These are phyloP conservation scores for Euphorbia pulcherrima DNA, from an alignment of 345 rosid species.

Conservation along the genomic window DNA sequence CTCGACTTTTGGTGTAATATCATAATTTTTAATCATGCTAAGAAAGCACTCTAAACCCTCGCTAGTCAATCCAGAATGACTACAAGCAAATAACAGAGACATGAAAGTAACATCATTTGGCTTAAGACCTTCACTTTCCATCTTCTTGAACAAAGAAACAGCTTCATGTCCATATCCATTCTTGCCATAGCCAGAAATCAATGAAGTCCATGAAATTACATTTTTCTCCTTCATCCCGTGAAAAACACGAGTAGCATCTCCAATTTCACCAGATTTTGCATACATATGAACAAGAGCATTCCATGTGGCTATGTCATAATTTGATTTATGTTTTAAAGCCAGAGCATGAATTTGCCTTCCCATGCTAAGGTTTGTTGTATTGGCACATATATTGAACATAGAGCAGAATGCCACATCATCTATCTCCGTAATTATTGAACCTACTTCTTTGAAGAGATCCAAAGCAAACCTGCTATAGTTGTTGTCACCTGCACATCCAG, in stretches of 20 bases:
- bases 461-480: slow-evolving; percentile 33
- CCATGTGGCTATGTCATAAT: slow-evolving; percentile 31
- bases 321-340: slow-evolving; percentile 42
- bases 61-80: slow-evolving; percentile 25
- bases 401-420: slow-evolving; percentile 54
- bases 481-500: slow-evolving; percentile 43
- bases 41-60: slow-evolving; percentile 25
- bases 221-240: slow-evolving; percentile 24
- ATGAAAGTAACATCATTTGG: slow-evolving; percentile 31
- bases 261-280: slow-evolving; percentile 33
- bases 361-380: slow-evolving; percentile 35
- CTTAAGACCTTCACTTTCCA: slow-evolving; percentile 25
- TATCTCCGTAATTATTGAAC: slow-evolving; percentile 25
- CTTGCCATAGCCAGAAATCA: slow-evolving; percentile 27
- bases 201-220: slow-evolving; percentile 31
- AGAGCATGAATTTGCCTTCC: slow-evolving; percentile 71
- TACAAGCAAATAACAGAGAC: slow-evolving; percentile 29
- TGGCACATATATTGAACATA: slow-evolving; percentile 60
- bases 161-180: slow-evolving; percentile 29
- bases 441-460: slow-evolving; percentile 51
- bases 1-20: slow-evolving; percentile 17
- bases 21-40: slow-evolving; percentile 23
- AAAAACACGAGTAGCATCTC: slow-evolving; percentile 25
- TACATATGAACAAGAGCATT: slow-evolving; percentile 30
- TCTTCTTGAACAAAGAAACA: slow-evolving; percentile 21